These are phyloP conservation scores for Paspalum vaginatum DNA, from an alignment of 176 grass and related monocot species.

Conservation along the genomic window DNA sequence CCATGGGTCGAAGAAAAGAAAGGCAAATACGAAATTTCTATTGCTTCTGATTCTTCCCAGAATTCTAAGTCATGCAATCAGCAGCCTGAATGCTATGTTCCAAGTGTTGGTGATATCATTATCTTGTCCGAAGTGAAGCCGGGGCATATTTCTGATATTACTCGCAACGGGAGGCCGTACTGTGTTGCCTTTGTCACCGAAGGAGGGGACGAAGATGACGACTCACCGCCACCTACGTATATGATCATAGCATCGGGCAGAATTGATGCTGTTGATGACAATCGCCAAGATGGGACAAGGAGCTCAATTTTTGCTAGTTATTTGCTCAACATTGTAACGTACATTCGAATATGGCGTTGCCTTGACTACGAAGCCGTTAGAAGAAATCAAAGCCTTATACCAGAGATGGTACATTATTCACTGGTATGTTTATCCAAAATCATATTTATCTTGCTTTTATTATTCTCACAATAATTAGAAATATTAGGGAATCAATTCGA, in stretches of 20 bases:
- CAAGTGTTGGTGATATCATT: slow-evolving; percentile 63
- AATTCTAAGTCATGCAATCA: slow-evolving; percentile 28
- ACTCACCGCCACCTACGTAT: slow-evolving; percentile 39
- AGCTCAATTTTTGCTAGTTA: slow-evolving; percentile 49
- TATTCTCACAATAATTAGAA: no score
- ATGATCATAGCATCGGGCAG: slow-evolving; percentile 37
- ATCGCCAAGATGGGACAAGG: neutral
- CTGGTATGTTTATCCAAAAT: slow-evolving; percentile 40
- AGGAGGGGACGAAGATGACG: slow-evolving; percentile 45
- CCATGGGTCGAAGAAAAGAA: slow-evolving; percentile 33
- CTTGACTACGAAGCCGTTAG: slow-evolving; percentile 31
- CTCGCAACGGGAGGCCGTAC: slow-evolving; percentile 37
- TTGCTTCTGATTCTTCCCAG: slow-evolving; percentile 22
- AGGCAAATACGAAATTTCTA: slow-evolving; percentile 15
- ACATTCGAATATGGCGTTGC: slow-evolving; percentile 56
- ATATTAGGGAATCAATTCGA: no score
- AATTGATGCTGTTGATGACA: slow-evolving; percentile 38
- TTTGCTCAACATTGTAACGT: slow-evolving; percentile 67
- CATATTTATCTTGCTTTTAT: neutral
- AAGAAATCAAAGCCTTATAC: slow-evolving; percentile 44
- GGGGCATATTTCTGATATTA: slow-evolving; percentile 40
- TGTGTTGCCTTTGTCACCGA: slow-evolving; percentile 36
- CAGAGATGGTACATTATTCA: slow-evolving; percentile 23
- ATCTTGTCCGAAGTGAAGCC: slow-evolving; percentile 43
- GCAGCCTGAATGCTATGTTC: slow-evolving; percentile 39